Base-by-base conservation (phyloP, 2,329 filamentous ascomycete genomes). In the Epichloe coenophiala region DNA sequence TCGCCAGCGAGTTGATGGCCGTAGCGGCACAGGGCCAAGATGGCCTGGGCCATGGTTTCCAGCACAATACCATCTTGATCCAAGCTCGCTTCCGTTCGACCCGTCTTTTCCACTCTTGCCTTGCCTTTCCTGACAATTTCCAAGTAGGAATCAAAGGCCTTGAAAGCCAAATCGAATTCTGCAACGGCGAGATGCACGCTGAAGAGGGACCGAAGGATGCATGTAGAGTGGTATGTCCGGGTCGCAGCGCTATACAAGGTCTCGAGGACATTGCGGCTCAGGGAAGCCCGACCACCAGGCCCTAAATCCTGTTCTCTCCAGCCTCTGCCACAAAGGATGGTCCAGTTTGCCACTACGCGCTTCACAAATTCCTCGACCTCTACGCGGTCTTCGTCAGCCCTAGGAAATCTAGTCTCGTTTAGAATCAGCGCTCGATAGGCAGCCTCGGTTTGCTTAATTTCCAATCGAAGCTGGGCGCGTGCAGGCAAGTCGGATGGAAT, bases 201-300 rank as follows among this genome's bases (percentile, higher is more conserved):
- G 63, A 97, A 97, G 0, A 98, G 74, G 59, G 90, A 80, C 52
- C 91, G 79, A 33, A 98, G 71, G 54, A 97, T 86, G 9, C 88
- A 73, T 1, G 91, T 95, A 1, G 93, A 98, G 67, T 98, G 93
- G 61, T 93, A 98, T 0, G 90, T 95, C 66, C 93, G 95, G 9
- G 86, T 88, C 7, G 91, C 88, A 21, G 90, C 88, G 39, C 85
- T 84, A 66, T 97, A 98, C 6, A 98, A 74, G 31, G 89, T 86
- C 65, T 93, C 90, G 40, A 98, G 76, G 35, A 94, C 81, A 47
- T 82, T 82, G 49, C 84, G 81, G 55, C 86, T 86, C 17, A 91
- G 71, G 21, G 76, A 80, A 60, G 84, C 81, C 58, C 88, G 86
- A 8, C 89, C 90, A 5, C 86, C 88, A 59, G 84, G 80, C 3